Evolutionary conservation across 2,329 filamentous ascomycete species (phyloP).

Genomic region (Lecanoromycetidae sp.): DNA sequence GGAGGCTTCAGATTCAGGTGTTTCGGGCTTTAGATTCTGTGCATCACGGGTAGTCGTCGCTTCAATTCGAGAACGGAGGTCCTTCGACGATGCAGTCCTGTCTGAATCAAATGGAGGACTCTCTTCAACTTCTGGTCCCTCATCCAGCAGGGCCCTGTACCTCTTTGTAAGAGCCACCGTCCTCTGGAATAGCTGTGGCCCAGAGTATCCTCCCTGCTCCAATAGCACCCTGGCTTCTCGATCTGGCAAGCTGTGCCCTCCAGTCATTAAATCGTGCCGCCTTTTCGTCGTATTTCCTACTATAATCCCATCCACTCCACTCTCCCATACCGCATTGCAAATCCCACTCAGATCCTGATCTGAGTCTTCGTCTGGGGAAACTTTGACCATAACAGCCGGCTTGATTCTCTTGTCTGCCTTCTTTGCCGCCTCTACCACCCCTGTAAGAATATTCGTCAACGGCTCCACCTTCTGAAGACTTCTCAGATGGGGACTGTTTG

Average conservation of each 20-base stretch:
- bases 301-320: constrained; percentile 87
- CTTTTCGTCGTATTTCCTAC: constrained; percentile 95
- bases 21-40: constrained; percentile 11
- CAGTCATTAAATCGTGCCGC: constrained; percentile 57
- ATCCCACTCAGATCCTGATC: constrained; percentile 78
- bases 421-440: constrained; percentile 69
- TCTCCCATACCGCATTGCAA: constrained; percentile 67
- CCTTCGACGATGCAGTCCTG: neutral
- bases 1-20: neutral
- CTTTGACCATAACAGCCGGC: constrained; percentile 91
- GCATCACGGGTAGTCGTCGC: constrained; percentile 4
- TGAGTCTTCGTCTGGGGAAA: constrained; percentile 87
- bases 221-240: constrained; percentile 52
- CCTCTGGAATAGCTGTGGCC: constrained; percentile 73
- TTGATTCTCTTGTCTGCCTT: constrained; percentile 56
- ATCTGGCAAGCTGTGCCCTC: constrained; percentile 50
- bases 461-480: constrained; percentile 77
- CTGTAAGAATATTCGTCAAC: constrained; percentile 64
- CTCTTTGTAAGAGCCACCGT: constrained; percentile 67
- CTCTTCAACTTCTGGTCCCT: constrained; percentile 48
- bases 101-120: neutral
- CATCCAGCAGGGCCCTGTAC: constrained; percentile 67
- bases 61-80: constrained; percentile 5
- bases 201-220: constrained; percentile 17
- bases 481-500: constrained; percentile 85